A percentile compares a stretch with the other conserved stretches of the same genome.
These are phyloP conservation scores for Rhizopogon parksii DNA, from an alignment of 1,284 basidiomycete genomes.

Conservation along the genomic window DNA sequence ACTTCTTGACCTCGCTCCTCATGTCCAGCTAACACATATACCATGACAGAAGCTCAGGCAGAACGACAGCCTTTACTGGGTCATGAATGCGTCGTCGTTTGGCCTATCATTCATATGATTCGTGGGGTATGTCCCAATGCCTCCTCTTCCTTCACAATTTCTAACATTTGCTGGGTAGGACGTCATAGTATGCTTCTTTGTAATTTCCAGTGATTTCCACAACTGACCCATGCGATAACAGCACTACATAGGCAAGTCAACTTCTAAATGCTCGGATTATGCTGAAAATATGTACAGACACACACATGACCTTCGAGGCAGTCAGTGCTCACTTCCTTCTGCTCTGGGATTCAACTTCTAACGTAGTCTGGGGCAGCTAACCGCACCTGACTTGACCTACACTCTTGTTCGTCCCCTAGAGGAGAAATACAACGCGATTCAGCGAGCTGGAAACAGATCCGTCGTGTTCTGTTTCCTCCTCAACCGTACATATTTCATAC, in stretches of 20 bases:
- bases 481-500: conserved; percentile 81
- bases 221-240: conserved; percentile 13
- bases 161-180: conserved; percentile 37
- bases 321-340: conserved; percentile 14
- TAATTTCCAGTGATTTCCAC: background rate
- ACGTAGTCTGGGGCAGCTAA: conserved; percentile 41
- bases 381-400: conserved; percentile 80
- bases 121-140: conserved; percentile 37
- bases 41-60: conserved; percentile 23
- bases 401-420: conserved; percentile 71
- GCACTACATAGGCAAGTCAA: conserved; percentile 26
- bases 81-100: conserved; percentile 52
- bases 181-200: conserved; percentile 40
- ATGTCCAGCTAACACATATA: conserved; percentile 5
- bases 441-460: conserved; percentile 60
- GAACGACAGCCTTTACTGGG: conserved; percentile 33
- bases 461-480: conserved; percentile 86
- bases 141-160: background rate
- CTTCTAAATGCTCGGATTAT: background rate
- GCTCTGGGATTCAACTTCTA: conserved; percentile 7
- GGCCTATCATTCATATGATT: conserved; percentile 69
- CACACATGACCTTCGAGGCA: conserved; percentile 26
- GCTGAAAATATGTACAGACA: conserved; percentile 13
- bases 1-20: background rate
- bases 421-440: conserved; percentile 64